Evolutionary conservation across 331 rosid species (phyloP).

Genomic region (Quercus phellos): DNA sequence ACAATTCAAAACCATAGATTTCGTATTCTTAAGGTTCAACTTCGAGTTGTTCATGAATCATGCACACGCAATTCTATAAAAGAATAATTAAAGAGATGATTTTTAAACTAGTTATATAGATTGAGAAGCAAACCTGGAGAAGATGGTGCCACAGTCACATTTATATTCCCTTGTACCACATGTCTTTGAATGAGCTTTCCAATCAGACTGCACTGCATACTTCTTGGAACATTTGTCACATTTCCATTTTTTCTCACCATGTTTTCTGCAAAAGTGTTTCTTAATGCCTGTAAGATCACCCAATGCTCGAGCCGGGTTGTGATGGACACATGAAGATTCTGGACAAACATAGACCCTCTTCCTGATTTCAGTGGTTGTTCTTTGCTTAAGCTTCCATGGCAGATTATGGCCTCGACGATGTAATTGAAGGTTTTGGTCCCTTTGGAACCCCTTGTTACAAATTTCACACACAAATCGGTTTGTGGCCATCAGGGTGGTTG

Average conservation of each 20-base stretch:
- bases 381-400: slow-evolving; percentile 85
- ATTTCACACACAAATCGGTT: slow-evolving; percentile 86
- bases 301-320: slow-evolving; percentile 73
- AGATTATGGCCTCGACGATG: slow-evolving; percentile 92
- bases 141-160: slow-evolving; percentile 93
- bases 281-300: slow-evolving; percentile 93
- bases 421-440: slow-evolving; percentile 86
- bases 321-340: slow-evolving; percentile 76
- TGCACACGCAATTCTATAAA: not conserved
- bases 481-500: slow-evolving; percentile 66
- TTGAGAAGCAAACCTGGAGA: slow-evolving; percentile 62
- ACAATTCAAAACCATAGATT: not conserved
- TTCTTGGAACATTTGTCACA: slow-evolving; percentile 92
- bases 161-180: slow-evolving; percentile 89
- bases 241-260: slow-evolving; percentile 93
- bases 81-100: not conserved
- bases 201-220: slow-evolving; percentile 90
- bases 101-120: not conserved
- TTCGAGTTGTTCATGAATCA: not conserved
- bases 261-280: slow-evolving; percentile 83
- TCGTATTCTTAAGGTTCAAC: not conserved
- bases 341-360: slow-evolving; percentile 81
- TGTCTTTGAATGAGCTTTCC: slow-evolving; percentile 83
- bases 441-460: slow-evolving; percentile 86
- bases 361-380: slow-evolving; percentile 45